These are phyloP conservation scores for Excoecaria agallocha DNA, from an alignment of 345 rosid genomes.

Conservation along the genomic window DNA sequence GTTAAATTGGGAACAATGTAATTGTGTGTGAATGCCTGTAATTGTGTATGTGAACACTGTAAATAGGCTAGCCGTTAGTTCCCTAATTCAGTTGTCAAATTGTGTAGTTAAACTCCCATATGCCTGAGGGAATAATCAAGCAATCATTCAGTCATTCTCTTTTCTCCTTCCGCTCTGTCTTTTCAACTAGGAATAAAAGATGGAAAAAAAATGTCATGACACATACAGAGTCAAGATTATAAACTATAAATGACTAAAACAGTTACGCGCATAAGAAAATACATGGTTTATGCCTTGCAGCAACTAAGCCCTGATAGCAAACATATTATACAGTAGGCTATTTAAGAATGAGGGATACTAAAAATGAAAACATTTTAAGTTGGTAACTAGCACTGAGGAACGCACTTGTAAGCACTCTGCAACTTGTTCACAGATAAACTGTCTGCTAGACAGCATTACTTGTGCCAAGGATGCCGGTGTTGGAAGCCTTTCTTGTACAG, in stretches of 20 bases:
- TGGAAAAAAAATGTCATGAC: background rate
- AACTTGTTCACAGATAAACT: constrained; percentile 54
- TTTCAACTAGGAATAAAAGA: constrained; percentile 11
- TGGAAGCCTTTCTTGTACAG: constrained; percentile 51
- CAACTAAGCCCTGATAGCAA: background rate
- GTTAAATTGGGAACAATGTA: no score
- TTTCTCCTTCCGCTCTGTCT: no score
- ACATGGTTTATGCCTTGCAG: background rate
- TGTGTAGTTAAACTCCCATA: no score
- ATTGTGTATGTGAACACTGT: no score
- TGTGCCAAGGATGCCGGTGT: constrained; percentile 70
- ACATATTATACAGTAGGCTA: background rate
- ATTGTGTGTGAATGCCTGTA: no score
- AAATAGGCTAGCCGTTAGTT: no score
- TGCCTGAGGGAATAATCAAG: no score
- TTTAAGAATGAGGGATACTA: background rate
- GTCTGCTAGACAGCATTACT: constrained; percentile 55
- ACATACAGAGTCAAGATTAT: background rate
- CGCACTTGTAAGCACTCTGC: constrained; percentile 56
- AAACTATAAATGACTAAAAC: background rate
- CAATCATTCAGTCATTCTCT: no score
- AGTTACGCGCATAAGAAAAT: background rate
- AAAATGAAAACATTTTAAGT: constrained; percentile 8
- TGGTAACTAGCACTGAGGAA: constrained; percentile 8
- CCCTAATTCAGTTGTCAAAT: no score